Conservation (phyloP, 306 rosid species). For the Castanospermum australe region DNA sequence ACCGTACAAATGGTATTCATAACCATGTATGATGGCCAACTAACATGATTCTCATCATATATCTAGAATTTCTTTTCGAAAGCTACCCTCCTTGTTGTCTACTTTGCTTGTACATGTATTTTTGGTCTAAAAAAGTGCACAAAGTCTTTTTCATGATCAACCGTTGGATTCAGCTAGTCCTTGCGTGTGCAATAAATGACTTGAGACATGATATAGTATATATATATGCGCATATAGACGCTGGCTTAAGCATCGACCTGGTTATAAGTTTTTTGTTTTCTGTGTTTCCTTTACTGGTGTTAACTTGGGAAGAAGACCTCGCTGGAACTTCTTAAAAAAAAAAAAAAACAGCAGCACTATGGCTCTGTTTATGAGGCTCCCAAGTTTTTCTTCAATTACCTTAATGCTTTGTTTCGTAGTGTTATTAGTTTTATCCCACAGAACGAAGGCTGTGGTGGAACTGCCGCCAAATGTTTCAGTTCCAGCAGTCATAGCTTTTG, state of each 20-base stretch:
- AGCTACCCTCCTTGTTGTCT: no score
- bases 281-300: not conserved
- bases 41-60: not conserved
- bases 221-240: not conserved
- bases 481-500: constrained; percentile 69
- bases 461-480: constrained; percentile 41
- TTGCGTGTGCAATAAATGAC: constrained; percentile 20
- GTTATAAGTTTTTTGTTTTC: not conserved
- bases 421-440: constrained; percentile 15
- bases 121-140: not conserved
- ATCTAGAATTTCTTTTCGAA: not conserved
- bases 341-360: not conserved
- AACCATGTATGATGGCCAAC: not conserved
- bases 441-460: constrained; percentile 19
- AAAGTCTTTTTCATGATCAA: not conserved
- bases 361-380: constrained; percentile 4
- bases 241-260: not conserved
- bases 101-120: no score
- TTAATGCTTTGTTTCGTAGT: constrained; percentile 23
- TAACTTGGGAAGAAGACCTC: not conserved
- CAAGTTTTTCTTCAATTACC: not conserved
- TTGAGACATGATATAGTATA: not conserved
- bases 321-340: not conserved
- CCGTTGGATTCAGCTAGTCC: not conserved
- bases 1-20: not conserved